phyloP scores from a whole-genome alignment of 2,329 filamentous ascomycete genomes.

The Aspergillus awamori region DNA sequence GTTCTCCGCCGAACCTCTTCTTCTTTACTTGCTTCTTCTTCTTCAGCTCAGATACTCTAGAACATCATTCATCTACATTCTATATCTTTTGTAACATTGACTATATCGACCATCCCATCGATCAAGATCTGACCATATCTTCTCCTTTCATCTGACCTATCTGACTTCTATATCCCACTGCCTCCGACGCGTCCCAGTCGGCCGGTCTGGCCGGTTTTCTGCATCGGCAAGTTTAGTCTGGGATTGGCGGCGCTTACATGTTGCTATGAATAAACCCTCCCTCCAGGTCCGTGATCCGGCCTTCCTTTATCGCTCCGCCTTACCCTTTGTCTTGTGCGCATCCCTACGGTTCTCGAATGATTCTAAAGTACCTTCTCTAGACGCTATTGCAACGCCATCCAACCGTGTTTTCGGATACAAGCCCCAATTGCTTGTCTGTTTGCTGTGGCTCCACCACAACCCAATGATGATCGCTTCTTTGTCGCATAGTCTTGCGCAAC shows the following conservation, averaged over 20 bases:
- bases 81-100: too few relatives aligned
- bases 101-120: neutral
- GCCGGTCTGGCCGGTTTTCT: conserved; percentile 1
- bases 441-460: neutral
- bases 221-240: conserved; percentile 10
- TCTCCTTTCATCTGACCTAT: neutral
- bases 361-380: neutral
- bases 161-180: neutral
- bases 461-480: conserved; percentile 3
- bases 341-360: neutral
- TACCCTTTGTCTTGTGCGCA: conserved; percentile 3
- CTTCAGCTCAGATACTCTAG: neutral
- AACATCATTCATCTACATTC: too few relatives aligned
- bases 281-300: neutral
- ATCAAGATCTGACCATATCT: neutral
- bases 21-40: neutral
- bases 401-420: neutral
- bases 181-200: neutral
- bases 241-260: conserved; percentile 12
- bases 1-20: neutral
- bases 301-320: neutral
- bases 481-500: neutral
- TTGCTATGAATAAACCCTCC: conserved; percentile 7
- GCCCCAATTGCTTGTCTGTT: neutral
- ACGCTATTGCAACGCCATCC: neutral